These are phyloP conservation scores for Eucalyptus guilfoylei DNA, from an alignment of 345 rosid genomes.

Conservation along the genomic window DNA sequence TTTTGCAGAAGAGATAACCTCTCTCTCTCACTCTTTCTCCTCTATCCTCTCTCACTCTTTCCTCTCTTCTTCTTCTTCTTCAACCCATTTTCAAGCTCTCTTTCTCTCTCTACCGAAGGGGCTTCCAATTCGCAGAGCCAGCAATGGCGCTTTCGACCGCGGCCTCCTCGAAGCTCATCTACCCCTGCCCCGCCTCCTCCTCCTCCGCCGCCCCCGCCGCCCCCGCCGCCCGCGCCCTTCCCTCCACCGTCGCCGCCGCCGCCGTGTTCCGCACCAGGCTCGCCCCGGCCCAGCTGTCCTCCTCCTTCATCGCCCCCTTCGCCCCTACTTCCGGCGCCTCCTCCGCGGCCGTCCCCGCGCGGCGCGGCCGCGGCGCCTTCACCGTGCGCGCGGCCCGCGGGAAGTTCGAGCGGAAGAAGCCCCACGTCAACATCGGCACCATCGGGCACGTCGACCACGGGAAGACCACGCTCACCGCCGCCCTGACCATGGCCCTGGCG, in stretches of 20 bases:
- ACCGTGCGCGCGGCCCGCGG: constrained; percentile 88
- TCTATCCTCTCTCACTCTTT: neutral
- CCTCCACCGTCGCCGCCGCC: neutral
- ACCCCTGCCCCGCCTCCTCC: neutral
- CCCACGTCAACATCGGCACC: constrained; percentile 94
- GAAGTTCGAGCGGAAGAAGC: constrained; percentile 94
- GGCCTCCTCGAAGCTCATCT: constrained; percentile 1
- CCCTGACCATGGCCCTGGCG: constrained; percentile 98
- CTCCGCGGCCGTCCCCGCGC: neutral
- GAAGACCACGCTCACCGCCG: constrained; percentile 95
- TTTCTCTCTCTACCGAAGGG: neutral
- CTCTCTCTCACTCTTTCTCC: neutral
- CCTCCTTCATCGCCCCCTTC: constrained; percentile 56
- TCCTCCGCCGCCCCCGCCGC: neutral
- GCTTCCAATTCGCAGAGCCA: neutral
- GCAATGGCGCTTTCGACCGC: neutral
- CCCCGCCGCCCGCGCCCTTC: neutral
- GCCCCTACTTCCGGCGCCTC: constrained; percentile 9
- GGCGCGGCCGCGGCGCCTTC: constrained; percentile 23
- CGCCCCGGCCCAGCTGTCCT: constrained; percentile 28
- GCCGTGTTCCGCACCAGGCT: neutral
- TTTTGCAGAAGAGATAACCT: neutral
- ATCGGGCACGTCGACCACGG: constrained; percentile 99
- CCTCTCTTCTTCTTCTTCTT: neutral
- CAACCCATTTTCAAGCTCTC: neutral